Evolutionary conservation across 2,329 filamentous ascomycete species (phyloP), one percentile per base, ranked within the genome.

Genomic region (Fusarium lateritium): DNA sequence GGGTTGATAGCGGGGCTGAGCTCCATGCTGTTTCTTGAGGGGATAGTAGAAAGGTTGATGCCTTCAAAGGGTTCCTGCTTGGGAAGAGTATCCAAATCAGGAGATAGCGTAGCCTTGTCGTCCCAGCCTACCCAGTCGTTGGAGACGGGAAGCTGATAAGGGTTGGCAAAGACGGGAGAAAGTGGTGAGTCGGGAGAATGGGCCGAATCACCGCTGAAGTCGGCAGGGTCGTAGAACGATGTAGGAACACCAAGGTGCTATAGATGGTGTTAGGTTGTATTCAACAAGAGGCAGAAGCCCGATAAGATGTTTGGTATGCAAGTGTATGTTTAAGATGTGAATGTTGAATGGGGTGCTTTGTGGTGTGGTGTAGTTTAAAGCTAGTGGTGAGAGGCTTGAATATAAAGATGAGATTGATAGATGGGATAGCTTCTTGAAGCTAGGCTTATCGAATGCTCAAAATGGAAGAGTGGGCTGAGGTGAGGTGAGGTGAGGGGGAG

Each of bases 81-180:
- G 55, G 72, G 70, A 34, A 75, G 69, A 7, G 70, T 22, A 62
- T 74, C 72, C 19, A 74, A 67, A 14, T 74, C 72, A 62, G 72
- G 70, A 59, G 72, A 74, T 44, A 73, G 70, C 5, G 72, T 71
- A 47, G 72, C 72, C 62, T 74, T 74, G 64, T 74, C 72, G 70
- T 74, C 72, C 72, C 72, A 74, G 65, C 33, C 63, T 52, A 75
- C 65, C 72, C 72, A 74, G 54, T 74, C 72, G 72, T 70, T 75
- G 45, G 72, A 68, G 53, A 73, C 47, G 39, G 72, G 72, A 52
- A 74, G 72, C 60, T 74, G 72, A 56, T 74, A 74, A n/a, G 72
- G 61, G 65, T 74, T 74, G 53, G 59, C 45, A 43, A 74, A 74
- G 54, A 74, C 70, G 44, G 72, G 72, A 52, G 72, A 74, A 24